A percentile compares a stretch with the other conserved stretches of the same genome.
Conservation (phyloP, 116 monocot genomes). For the Trichopus zeylanicus region DNA sequence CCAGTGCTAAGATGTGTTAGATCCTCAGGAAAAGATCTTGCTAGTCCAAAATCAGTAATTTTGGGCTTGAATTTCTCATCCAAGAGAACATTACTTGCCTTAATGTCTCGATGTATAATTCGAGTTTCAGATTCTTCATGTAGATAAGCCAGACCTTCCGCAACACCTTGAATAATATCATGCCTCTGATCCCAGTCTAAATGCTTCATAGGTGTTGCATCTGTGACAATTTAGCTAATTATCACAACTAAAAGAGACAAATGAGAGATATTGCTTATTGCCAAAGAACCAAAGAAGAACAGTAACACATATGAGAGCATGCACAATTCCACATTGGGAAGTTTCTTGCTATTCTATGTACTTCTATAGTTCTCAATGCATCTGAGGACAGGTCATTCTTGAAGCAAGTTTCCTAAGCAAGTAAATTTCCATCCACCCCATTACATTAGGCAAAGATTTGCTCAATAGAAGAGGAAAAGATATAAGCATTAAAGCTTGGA, state of each 20-base stretch:
- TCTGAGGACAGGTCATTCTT: no score
- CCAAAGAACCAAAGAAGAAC: no score
- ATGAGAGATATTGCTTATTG: no score
- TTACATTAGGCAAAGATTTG: no score
- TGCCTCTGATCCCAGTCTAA: slow-evolving; percentile 43
- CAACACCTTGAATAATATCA: slow-evolving; percentile 59
- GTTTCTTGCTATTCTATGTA: no score
- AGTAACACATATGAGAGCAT: neutral
- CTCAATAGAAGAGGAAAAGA: no score
- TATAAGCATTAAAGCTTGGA: no score
- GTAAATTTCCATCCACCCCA: no score
- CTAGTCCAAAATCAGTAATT: slow-evolving; percentile 72
- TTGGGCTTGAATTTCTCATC: slow-evolving; percentile 60
- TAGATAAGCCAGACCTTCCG: slow-evolving; percentile 51
- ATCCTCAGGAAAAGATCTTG: slow-evolving; percentile 42
- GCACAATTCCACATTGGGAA: no score
- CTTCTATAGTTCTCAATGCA: no score
- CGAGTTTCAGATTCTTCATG: slow-evolving; percentile 66
- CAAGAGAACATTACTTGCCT: slow-evolving; percentile 74
- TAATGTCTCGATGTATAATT: slow-evolving; percentile 70
- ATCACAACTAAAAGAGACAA: neutral
- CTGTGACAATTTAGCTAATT: slow-evolving; percentile 12
- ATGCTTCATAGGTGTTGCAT: slow-evolving; percentile 15
- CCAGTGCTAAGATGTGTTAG: slow-evolving; percentile 53
- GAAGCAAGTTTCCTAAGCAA: no score